Conservation (phyloP, 2,329 filamentous ascomycete genomes). For the Albifimbria verrucaria region DNA sequence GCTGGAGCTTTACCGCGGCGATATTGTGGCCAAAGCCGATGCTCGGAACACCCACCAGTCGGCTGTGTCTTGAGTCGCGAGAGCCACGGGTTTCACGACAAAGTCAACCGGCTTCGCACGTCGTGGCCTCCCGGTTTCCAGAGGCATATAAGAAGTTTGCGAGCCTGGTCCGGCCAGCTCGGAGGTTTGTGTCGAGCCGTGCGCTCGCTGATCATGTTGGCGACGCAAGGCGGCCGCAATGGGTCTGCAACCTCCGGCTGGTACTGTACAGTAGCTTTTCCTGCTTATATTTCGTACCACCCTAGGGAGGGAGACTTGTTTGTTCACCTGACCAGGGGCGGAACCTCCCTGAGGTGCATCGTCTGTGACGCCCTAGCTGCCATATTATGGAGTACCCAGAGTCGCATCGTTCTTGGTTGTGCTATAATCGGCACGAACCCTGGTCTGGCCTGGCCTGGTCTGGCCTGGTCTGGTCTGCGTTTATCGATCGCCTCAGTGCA, state of each 20-base stretch:
- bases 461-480: background rate
- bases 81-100: no score
- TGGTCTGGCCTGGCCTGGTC: background rate
- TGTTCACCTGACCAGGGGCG: background rate
- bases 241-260: no score
- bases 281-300: no score
- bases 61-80: background rate
- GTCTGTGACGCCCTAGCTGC: background rate
- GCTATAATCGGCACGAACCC: background rate
- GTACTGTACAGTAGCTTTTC: no score
- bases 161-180: no score
- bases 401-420: background rate
- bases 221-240: no score
- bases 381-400: background rate
- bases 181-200: no score
- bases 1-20: background rate
- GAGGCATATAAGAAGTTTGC: no score
- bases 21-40: background rate
- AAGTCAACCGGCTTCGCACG: no score
- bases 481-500: background rate
- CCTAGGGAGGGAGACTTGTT: no score
- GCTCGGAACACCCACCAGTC: background rate
- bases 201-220: no score
- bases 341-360: background rate
- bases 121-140: no score